Evolutionary conservation across 345 rosid species (phyloP).

Genomic region (Kernera saxatilis): DNA sequence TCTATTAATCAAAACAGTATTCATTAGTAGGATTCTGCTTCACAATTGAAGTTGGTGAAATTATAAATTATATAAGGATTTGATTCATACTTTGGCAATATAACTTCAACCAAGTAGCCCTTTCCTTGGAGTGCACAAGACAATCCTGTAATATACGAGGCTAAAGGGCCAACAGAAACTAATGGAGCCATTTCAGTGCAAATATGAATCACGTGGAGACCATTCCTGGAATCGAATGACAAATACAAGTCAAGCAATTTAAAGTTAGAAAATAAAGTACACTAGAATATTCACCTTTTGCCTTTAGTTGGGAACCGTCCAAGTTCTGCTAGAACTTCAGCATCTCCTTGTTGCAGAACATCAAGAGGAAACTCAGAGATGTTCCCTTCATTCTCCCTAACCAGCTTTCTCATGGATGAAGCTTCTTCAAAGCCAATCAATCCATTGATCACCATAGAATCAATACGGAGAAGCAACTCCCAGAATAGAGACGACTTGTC

Average conservation of each 20-base stretch:
- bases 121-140: constrained; percentile 57
- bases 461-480: constrained; percentile 72
- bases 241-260: not conserved
- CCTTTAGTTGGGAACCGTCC: constrained; percentile 40
- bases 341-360: constrained; percentile 45
- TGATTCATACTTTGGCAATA: constrained; percentile 62
- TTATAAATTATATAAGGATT: not conserved
- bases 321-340: constrained; percentile 56
- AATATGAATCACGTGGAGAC: constrained; percentile 66
- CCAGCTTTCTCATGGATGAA: constrained; percentile 49
- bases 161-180: constrained; percentile 60
- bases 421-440: constrained; percentile 51
- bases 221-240: constrained; percentile 42
- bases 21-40: not conserved
- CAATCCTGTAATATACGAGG: constrained; percentile 61
- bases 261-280: not conserved
- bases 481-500: constrained; percentile 48
- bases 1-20: constrained; percentile 33
- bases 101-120: constrained; percentile 78
- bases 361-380: constrained; percentile 44
- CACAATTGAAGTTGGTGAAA: not conserved
- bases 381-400: constrained; percentile 42
- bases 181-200: constrained; percentile 87
- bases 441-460: constrained; percentile 66
- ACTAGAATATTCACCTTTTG: constrained; percentile 40